Base-by-base conservation (phyloP, 768 basidiomycete genomes). In the Xanthoconium stramineum region DNA sequence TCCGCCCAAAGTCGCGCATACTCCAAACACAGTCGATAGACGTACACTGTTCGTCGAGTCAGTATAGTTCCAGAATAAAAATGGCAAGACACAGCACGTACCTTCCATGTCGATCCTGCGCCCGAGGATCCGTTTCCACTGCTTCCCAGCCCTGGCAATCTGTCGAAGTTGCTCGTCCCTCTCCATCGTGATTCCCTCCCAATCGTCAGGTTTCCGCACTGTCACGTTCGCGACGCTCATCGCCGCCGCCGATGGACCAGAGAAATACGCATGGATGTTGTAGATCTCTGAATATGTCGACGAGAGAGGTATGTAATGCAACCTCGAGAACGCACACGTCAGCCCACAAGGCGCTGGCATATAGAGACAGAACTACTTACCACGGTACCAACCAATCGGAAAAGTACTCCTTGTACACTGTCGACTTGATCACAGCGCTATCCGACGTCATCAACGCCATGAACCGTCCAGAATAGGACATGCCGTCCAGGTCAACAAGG, bases 251-350 rank as follows among this genome's bases (percentile, higher is more conserved):
- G 91, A 79, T 1, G 91, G 83, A 1, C 96, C 95, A 0, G 91
- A 93, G 76, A 98, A 98, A 78, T 88, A 99, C 3, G 92, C 82
- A 65, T 91, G 84, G 53, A 98, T 82, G 69, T 98, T 95, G 76
- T 98, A 97, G 50, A 99, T 85, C 73, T 99, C 96, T 45, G 80
- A 74, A 72, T 97, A 98, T 3, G 85, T 79, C 39, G 87, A 78
- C 0, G 94, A 94, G 30, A 98, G 73, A 0, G 96, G 96, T 63
- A 98, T 94, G 68, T 83, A 98, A 73, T 98, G 96, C 29, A 98
- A 78, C 94, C 93, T 93, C 20, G 54, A 37, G 10, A 1, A 40
- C 17, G 15, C 36, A 50, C 11, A 17, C 2, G 40, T 59, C 52
- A 61, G n/a, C 14, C 11, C 20, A 36, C 24, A 4, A 24, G 2